phyloP scores from a whole-genome alignment of 257 asterid species.

The Scutellaria galericulata region DNA sequence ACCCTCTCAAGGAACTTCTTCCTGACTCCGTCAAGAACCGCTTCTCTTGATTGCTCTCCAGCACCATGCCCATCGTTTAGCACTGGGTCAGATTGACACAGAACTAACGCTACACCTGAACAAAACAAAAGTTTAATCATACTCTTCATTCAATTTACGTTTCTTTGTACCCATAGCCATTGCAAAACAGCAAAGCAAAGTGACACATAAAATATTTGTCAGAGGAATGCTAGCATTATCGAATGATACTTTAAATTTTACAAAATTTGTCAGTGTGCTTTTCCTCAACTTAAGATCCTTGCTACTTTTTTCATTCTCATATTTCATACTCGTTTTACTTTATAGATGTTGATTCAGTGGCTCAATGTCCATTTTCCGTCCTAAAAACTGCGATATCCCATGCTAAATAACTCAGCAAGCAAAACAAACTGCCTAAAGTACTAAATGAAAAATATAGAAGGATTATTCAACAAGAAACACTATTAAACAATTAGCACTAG shows the following conservation, averaged over 20 bases:
- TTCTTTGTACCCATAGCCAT: neutral
- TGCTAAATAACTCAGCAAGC: neutral
- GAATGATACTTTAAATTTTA: no score
- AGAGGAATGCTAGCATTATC: no score
- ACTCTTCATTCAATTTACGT: neutral
- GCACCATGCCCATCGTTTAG: slow-evolving; percentile 79
- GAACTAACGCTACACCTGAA: slow-evolving; percentile 84
- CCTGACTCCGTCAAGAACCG: slow-evolving; percentile 79
- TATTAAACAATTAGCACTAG: no score
- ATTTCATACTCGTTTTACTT: neutral
- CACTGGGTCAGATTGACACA: slow-evolving; percentile 87
- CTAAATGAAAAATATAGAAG: no score
- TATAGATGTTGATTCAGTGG: neutral
- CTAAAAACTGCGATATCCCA: neutral
- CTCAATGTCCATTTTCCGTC: neutral
- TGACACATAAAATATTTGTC: no score
- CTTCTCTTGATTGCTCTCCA: slow-evolving; percentile 72
- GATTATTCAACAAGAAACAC: neutral
- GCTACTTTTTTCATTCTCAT: neutral
- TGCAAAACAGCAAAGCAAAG: neutral
- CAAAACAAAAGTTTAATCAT: slow-evolving; percentile 9
- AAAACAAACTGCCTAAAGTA: neutral
- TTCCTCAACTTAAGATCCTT: no score
- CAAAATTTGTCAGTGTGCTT: no score
- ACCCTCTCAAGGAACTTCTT: slow-evolving; percentile 86